Evolutionary conservation across 2,329 filamentous ascomycete species (phyloP).

Genomic region (Ascochyta lentis): DNA sequence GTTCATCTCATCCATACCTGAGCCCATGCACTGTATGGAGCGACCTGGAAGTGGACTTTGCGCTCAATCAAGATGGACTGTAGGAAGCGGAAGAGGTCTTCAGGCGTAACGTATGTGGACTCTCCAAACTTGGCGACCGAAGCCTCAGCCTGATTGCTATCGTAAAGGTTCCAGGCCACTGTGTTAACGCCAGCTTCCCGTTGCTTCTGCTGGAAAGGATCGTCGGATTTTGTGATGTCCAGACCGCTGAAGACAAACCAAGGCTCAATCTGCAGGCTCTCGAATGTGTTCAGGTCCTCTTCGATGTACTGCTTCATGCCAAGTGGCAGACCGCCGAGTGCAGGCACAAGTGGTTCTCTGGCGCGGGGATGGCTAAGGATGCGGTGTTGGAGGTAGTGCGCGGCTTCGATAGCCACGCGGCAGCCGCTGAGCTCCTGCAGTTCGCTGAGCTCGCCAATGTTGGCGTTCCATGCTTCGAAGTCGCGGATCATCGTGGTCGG

Average conservation of each 20-base stretch:
- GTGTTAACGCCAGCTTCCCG: slow-evolving; percentile 73
- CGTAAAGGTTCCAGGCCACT: slow-evolving; percentile 86
- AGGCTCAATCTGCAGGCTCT: slow-evolving; percentile 72
- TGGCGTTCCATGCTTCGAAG: slow-evolving; percentile 64
- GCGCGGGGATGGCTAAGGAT: slow-evolving; percentile 65
- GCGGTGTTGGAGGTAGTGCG: slow-evolving; percentile 78
- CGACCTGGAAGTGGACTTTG: slow-evolving; percentile 76
- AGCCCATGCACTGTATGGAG: slow-evolving; percentile 85
- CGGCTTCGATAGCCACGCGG: slow-evolving; percentile 84
- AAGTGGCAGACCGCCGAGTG: slow-evolving; percentile 85
- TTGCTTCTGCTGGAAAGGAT: slow-evolving; percentile 64
- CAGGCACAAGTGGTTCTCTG: slow-evolving; percentile 87
- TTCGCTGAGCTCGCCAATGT: slow-evolving; percentile 63
- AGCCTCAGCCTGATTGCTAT: slow-evolving; percentile 76
- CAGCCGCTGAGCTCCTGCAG: slow-evolving; percentile 76
- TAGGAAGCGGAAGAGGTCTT: slow-evolving; percentile 77
- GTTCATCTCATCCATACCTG: slow-evolving; percentile 63
- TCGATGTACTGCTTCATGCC: slow-evolving; percentile 78
- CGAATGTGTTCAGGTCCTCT: slow-evolving; percentile 76
- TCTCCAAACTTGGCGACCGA: slow-evolving; percentile 89
- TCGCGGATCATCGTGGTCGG: slow-evolving; percentile 50
- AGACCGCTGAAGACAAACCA: slow-evolving; percentile 94
- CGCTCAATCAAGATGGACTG: slow-evolving; percentile 75
- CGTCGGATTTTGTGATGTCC: slow-evolving; percentile 73
- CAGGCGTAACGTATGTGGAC: slow-evolving; percentile 68